Evolutionary conservation across 1,139 yeast genomes (phyloP).

Genomic region (Sugiyamaella sp.): DNA sequence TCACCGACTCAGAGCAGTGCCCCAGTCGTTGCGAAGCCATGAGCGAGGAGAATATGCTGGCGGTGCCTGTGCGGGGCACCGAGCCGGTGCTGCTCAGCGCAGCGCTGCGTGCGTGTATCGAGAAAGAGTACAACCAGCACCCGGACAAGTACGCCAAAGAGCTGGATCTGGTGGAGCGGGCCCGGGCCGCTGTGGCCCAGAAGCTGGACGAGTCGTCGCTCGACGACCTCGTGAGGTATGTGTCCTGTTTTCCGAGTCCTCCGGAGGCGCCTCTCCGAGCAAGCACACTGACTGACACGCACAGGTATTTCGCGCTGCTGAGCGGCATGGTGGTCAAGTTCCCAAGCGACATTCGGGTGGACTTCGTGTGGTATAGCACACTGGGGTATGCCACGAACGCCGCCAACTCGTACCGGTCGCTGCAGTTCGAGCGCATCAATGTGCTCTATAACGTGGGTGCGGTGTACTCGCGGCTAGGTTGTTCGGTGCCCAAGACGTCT

Average conservation of each 20-base stretch:
- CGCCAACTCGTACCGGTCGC: constrained; percentile 48
- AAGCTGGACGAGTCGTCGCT: constrained; percentile 39
- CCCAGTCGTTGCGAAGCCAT: background rate
- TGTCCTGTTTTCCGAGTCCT: background rate
- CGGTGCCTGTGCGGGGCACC: constrained; percentile 59
- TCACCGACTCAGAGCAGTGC: background rate
- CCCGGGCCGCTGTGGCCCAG: constrained; percentile 45
- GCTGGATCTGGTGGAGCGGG: constrained; percentile 47
- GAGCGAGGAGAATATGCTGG: constrained; percentile 30
- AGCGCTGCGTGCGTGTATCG: constrained; percentile 55
- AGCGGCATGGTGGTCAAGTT: constrained; percentile 46
- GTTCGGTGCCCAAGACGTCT: constrained; percentile 40
- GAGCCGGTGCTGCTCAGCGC: constrained; percentile 50
- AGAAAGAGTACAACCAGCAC: constrained; percentile 66
- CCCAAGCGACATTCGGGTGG: constrained; percentile 48
- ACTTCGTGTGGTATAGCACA: constrained; percentile 74
- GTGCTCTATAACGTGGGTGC: constrained; percentile 72
- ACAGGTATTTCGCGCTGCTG: constrained; percentile 43
- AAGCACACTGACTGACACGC: constrained; percentile 10
- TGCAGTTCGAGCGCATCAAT: constrained; percentile 62
- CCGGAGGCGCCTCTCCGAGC: too few relatives aligned
- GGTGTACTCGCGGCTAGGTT: constrained; percentile 59
- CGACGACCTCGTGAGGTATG: constrained; percentile 29
- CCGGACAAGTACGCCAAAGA: constrained; percentile 60
- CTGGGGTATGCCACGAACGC: constrained; percentile 58